Evolutionary conservation across 2,329 filamentous ascomycete species (phyloP), one percentile per base, ranked within the genome.

Genomic region (Colletotrichum chlorophyti): DNA sequence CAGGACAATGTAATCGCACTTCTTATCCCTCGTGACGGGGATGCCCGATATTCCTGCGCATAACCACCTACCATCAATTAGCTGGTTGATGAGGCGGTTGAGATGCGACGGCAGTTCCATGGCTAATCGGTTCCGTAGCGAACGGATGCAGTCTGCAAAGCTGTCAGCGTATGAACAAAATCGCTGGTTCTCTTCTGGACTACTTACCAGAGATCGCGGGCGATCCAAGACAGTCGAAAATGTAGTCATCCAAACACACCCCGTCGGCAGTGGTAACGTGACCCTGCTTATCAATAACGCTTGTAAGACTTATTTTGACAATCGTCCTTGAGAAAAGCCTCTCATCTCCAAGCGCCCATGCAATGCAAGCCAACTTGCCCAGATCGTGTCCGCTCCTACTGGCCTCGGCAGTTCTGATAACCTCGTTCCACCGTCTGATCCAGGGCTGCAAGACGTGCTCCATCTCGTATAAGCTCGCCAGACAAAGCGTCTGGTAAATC

Each of bases 381-480:
- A 60, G 32, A 15, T 45, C 41, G 3, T 26, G 34, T 2, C 40
- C 53, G 4, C 38, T 45, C 12, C 45, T 41, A 4, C 43, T 47
- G 15, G 24, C n/a, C n/a, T 50, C 31, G 3, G 38, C 6, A 4
- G 14, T 32, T 6, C 50, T 19, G n/a, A 57, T 31, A 4, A 34
- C 11, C 9, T 29, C 32, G 17, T 35, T 47, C 58, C 58, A 60
- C 14, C 47, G 40, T 9, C 21, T 23, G n/a, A 58, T 41, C 58
- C 58, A 60, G 2, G 58, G 58, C 14, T 52, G 58, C 11, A 60
- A 47, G 12, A 52, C 47, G 5, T 47, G 32, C 31, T 51, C 47
- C 58, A 53, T 58, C 14, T 58, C 53, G 31, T 52, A 60, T 26
- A 40, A 37, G 46, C 46, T 60, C 15, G 41, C 58, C 15, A 60